A percentile compares a stretch with the other conserved stretches of the same genome.
These are phyloP conservation scores for Cladosporium sp. DNA, from an alignment of 2,329 filamentous ascomycete species.

Conservation along the genomic window DNA sequence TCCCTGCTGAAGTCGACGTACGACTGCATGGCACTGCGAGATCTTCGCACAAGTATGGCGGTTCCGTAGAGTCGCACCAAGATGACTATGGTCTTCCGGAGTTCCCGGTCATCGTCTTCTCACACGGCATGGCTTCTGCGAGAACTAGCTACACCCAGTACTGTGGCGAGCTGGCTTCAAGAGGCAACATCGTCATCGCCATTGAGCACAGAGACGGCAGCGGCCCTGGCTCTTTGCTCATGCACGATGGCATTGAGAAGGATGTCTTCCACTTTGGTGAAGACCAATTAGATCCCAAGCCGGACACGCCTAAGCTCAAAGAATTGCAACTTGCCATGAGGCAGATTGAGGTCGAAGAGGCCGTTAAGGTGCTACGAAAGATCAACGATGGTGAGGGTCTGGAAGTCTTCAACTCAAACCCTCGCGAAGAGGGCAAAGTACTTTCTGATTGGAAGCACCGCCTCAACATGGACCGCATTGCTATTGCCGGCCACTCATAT, in stretches of 20 bases:
- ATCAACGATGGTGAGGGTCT: constrained; percentile 37
- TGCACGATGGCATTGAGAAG: constrained; percentile 31
- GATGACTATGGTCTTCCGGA: constrained; percentile 29
- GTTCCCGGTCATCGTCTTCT: constrained; percentile 44
- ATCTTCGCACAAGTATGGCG: constrained; percentile 26
- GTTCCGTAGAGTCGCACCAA: constrained; percentile 20
- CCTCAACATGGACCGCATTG: constrained; percentile 53
- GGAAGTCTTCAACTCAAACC: constrained; percentile 40
- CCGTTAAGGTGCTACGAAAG: constrained; percentile 37
- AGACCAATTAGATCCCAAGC: constrained; percentile 29
- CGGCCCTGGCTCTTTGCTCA: constrained; percentile 41
- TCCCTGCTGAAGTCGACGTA: constrained; percentile 42
- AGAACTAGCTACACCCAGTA: constrained; percentile 45
- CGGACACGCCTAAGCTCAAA: constrained; percentile 35
- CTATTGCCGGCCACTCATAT: constrained; percentile 61
- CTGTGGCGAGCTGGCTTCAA: constrained; percentile 42
- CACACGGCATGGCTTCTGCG: constrained; percentile 44
- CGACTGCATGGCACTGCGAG: constrained; percentile 34
- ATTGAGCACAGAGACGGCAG: constrained; percentile 47
- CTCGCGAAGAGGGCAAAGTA: constrained; percentile 44
- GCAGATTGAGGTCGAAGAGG: constrained; percentile 44
- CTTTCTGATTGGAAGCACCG: constrained; percentile 50
- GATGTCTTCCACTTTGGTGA: constrained; percentile 36
- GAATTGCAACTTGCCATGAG: constrained; percentile 41
- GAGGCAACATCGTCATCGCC: constrained; percentile 44